phyloP scores from a whole-genome alignment of 2,329 filamentous ascomycete genomes.

The Clarireedia hainanense region DNA sequence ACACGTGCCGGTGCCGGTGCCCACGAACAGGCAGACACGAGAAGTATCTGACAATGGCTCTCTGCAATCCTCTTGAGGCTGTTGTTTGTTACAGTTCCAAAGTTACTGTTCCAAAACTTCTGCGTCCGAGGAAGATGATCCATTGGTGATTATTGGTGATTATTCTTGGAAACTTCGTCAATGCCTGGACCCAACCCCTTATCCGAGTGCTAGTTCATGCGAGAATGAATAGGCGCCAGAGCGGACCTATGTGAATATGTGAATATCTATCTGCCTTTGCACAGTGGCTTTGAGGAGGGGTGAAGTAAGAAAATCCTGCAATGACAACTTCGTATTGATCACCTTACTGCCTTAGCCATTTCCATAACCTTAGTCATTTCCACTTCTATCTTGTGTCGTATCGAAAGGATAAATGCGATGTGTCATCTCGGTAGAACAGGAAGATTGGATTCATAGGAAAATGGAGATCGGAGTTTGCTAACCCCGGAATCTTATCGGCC shows the following conservation, averaged over 20 bases:
- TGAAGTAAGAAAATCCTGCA: no score
- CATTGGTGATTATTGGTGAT: neutral
- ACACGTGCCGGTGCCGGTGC: no score
- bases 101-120: neutral
- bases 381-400: no score
- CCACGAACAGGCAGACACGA: neutral
- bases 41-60: neutral
- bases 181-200: neutral
- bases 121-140: neutral
- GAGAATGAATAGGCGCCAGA: no score
- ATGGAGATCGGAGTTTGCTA: neutral
- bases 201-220: no score
- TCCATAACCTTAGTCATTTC: no score
- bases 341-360: no score
- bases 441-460: neutral
- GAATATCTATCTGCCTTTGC: no score
- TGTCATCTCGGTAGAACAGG: neutral
- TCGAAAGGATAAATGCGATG: no score
- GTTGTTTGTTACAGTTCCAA: neutral
- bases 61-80: neutral
- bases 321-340: no score
- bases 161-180: neutral
- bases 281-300: no score
- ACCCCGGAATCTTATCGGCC: neutral
- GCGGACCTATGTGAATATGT: no score